Evolutionary conservation across 768 basidiomycete genomes (phyloP).

Genomic region (Russula emetica): DNA sequence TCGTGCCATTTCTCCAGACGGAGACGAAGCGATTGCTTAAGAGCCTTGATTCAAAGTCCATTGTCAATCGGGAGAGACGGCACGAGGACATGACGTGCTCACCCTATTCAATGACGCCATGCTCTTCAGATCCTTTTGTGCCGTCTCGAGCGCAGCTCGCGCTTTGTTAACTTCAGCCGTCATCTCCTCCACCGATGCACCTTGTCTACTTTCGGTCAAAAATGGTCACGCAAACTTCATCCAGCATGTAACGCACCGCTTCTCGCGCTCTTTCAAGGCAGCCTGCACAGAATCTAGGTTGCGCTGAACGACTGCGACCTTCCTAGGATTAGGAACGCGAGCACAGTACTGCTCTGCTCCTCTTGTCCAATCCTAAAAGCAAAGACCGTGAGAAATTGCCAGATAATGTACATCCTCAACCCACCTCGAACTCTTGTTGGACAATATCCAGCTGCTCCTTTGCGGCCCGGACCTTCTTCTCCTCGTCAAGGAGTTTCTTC

Average conservation of each 20-base stretch:
- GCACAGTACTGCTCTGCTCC: slow-evolving; percentile 62
- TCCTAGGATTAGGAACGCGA: slow-evolving; percentile 54
- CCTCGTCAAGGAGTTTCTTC: slow-evolving; percentile 50
- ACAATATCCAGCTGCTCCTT: slow-evolving; percentile 48
- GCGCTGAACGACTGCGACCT: slow-evolving; percentile 51
- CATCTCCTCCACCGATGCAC: slow-evolving; percentile 75
- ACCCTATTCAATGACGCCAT: slow-evolving; percentile 67
- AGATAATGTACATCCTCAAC: slow-evolving; percentile 27
- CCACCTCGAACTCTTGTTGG: slow-evolving; percentile 59
- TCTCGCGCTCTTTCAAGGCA: slow-evolving; percentile 64
- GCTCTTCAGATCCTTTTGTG: slow-evolving; percentile 57
- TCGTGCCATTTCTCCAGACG: slow-evolving; percentile 79
- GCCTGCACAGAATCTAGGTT: slow-evolving; percentile 58
- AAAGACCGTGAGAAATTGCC: not conserved
- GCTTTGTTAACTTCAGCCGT: slow-evolving; percentile 64
- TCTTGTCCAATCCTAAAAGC: slow-evolving; percentile 53
- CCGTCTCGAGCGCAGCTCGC: slow-evolving; percentile 53
- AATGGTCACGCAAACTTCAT: slow-evolving; percentile 15
- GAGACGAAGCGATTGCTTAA: slow-evolving; percentile 58
- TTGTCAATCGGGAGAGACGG: slow-evolving; percentile 2
- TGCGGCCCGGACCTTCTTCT: slow-evolving; percentile 41
- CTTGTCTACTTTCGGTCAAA: slow-evolving; percentile 47
- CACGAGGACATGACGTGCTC: slow-evolving; percentile 19
- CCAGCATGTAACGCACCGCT: slow-evolving; percentile 40
- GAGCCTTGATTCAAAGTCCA: slow-evolving; percentile 43